Evolutionary conservation across 176 grass and related monocot genomes (phyloP).

Genomic region (Ensete glaucum): DNA sequence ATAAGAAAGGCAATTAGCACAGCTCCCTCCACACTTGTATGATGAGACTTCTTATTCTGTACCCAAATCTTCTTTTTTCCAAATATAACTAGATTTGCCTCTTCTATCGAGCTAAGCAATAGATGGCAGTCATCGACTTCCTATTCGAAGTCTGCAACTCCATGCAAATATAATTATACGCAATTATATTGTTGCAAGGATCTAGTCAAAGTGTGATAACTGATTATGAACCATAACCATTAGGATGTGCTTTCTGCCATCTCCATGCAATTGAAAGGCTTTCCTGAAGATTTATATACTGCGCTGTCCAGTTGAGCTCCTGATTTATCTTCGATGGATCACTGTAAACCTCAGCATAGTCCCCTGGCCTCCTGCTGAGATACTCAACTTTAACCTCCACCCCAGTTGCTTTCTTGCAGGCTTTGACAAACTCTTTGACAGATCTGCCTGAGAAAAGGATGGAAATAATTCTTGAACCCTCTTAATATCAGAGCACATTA

Average conservation of each 20-base stretch:
- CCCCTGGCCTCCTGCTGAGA: slow-evolving; percentile 60
- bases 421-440: slow-evolving; percentile 87
- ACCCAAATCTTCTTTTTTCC: not conserved
- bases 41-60: not conserved
- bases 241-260: slow-evolving; percentile 77
- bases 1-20: not conserved
- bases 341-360: slow-evolving; percentile 90
- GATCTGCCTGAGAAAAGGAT: slow-evolving; percentile 61
- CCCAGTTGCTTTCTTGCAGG: slow-evolving; percentile 76
- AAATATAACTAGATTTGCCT: not conserved
- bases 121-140: not conserved
- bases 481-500: too few relatives aligned
- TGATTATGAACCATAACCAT: slow-evolving; percentile 42
- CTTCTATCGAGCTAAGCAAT: not conserved
- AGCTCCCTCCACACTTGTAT: too few relatives aligned
- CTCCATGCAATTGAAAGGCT: slow-evolving; percentile 80
- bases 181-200: not conserved
- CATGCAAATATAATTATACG: not conserved
- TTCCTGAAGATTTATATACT: slow-evolving; percentile 56
- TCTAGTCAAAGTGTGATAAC: not conserved
- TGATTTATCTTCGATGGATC: slow-evolving; percentile 66
- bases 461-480: not conserved
- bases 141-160: not conserved
- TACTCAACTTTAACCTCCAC: slow-evolving; percentile 54
- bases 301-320: slow-evolving; percentile 82